Percentiles rank a stretch among this genome's conserved stretches.
phyloP scores from a whole-genome alignment of 176 grass and related monocot genomes.

The Avena insularis region DNA sequence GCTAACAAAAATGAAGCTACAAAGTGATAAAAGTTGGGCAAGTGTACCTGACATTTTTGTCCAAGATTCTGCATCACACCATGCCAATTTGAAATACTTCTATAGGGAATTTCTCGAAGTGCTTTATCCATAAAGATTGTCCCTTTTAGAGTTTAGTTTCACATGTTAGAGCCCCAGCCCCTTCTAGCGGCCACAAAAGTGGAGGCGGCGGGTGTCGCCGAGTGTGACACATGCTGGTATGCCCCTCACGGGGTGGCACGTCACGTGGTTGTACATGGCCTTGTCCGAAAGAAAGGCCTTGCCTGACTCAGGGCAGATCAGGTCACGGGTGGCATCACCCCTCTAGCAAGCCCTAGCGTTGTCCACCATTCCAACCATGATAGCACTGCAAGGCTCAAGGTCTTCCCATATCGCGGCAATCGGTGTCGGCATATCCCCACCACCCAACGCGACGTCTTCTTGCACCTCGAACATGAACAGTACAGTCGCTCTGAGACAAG shows the following conservation, averaged over 20 bases:
- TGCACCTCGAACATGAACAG: no score
- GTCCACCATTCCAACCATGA: not conserved
- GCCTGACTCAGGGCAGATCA: constrained; percentile 43
- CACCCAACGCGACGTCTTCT: no score
- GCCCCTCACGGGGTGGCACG: constrained; percentile 42
- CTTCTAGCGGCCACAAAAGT: not conserved
- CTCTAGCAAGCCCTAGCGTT: not conserved
- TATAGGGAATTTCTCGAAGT: not conserved
- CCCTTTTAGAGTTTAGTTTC: no score
- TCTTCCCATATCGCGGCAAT: no score
- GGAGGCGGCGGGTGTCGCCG: not conserved
- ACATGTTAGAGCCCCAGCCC: no score
- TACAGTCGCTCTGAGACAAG: no score
- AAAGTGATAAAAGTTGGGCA: not conserved
- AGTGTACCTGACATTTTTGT: not conserved
- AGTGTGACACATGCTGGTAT: constrained; percentile 38
- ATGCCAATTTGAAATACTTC: not conserved
- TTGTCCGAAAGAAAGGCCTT: constrained; percentile 49
- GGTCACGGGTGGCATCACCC: not conserved
- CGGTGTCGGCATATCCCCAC: no score
- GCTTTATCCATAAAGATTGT: not conserved
- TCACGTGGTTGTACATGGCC: constrained; percentile 59
- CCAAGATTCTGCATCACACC: no score
- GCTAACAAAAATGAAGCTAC: constrained; percentile 3
- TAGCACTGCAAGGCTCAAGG: no score